Percentiles rank a stretch among this genome's conserved stretches.
Evolutionary conservation across 2,329 filamentous ascomycete genomes (phyloP).

Genomic region (Cyphellophora europaea): DNA sequence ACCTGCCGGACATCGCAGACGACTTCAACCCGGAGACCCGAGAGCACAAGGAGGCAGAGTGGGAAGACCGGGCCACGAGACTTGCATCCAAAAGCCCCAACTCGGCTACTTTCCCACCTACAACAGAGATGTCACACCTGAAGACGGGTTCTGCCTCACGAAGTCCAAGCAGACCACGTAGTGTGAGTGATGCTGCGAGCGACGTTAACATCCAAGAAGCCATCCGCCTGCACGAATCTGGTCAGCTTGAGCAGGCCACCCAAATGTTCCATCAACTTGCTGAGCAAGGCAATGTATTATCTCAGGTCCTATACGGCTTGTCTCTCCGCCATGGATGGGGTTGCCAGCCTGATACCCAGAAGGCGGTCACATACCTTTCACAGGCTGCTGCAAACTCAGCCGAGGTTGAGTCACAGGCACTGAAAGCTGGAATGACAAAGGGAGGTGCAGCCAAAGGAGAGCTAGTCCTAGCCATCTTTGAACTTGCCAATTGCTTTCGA

Average conservation of each 20-base stretch:
- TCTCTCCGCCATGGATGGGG: constrained; percentile 79
- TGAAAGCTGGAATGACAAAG: constrained; percentile 80
- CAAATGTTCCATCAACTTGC: constrained; percentile 74
- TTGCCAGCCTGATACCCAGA: constrained; percentile 59
- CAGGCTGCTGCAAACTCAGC: constrained; percentile 86
- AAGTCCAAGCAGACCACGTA: constrained; percentile 12
- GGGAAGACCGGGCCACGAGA: constrained; percentile 91
- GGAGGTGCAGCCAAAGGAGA: constrained; percentile 93
- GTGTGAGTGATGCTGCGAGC: constrained; percentile 20
- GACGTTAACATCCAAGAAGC: constrained; percentile 76
- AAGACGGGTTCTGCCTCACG: constrained; percentile 4
- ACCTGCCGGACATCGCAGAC: constrained; percentile 64
- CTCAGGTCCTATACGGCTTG: constrained; percentile 91
- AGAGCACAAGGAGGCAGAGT: constrained; percentile 59
- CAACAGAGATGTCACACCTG: constrained; percentile 5
- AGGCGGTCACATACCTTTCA: constrained; percentile 75
- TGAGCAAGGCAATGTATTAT: constrained; percentile 80
- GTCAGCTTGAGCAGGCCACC: constrained; percentile 72
- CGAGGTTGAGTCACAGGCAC: constrained; percentile 72
- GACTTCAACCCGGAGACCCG: constrained; percentile 37
- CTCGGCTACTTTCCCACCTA: neutral
- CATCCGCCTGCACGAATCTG: constrained; percentile 84
- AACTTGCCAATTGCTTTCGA: constrained; percentile 68
- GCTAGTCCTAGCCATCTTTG: constrained; percentile 90
- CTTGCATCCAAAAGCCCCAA: constrained; percentile 43